Evolutionary conservation across 2,329 filamentous ascomycete species (phyloP).

Genomic region (Aquanectria penicillioides): DNA sequence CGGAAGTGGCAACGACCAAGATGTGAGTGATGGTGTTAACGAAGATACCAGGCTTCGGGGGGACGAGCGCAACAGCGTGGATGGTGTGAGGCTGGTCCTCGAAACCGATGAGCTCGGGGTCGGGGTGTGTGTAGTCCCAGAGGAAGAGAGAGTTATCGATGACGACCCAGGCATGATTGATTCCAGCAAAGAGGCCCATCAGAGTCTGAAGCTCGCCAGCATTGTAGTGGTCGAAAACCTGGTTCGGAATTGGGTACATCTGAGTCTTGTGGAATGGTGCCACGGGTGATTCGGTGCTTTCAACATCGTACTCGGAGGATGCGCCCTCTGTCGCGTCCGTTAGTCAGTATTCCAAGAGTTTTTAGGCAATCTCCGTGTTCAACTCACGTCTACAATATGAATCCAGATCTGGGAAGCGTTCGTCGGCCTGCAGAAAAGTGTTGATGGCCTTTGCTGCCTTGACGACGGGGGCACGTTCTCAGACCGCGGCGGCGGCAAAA

Average conservation of each 20-base stretch:
- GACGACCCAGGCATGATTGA: constrained; percentile 94
- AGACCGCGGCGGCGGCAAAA: constrained; percentile 56
- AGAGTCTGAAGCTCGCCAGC: constrained; percentile 85
- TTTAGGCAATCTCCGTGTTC: background rate
- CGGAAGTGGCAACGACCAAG: constrained; percentile 86
- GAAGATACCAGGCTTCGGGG: constrained; percentile 88
- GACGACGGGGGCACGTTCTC: constrained; percentile 73
- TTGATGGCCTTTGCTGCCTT: constrained; percentile 88
- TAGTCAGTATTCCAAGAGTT: constrained; percentile 30
- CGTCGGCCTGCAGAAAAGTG: constrained; percentile 77
- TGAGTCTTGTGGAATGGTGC: constrained; percentile 89
- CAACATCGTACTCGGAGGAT: constrained; percentile 91
- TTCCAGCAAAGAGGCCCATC: constrained; percentile 94
- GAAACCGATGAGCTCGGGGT: constrained; percentile 89
- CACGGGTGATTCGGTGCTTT: constrained; percentile 74
- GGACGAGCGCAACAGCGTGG: constrained; percentile 87
- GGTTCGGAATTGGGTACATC: constrained; percentile 89
- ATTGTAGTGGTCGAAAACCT: constrained; percentile 93
- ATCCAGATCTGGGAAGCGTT: constrained; percentile 88
- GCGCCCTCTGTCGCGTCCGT: constrained; percentile 75
- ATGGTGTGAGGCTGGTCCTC: constrained; percentile 91
- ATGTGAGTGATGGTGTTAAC: constrained; percentile 86
- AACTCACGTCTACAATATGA: constrained; percentile 86
- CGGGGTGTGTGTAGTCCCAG: constrained; percentile 96
- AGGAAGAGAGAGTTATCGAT: constrained; percentile 97